Evolutionary conservation across 2,329 filamentous ascomycete species (phyloP).

Genomic region (Epichloe uncinata): DNA sequence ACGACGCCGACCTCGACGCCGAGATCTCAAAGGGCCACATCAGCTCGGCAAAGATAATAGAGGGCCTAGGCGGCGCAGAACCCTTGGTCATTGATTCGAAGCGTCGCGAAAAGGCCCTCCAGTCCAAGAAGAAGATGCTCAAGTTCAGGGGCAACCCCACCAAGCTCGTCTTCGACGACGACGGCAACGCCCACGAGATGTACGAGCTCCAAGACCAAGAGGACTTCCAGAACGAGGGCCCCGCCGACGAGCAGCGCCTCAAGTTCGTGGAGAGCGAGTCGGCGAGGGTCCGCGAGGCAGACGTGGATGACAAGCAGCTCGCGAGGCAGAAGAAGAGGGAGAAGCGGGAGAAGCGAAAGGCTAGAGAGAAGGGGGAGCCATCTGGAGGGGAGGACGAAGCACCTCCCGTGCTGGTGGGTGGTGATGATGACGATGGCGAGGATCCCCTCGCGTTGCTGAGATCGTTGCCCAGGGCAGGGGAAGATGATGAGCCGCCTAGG

Average conservation of each 20-base stretch:
- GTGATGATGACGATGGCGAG: conserved; percentile 27
- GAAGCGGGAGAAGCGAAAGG: conserved; percentile 63
- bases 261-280: conserved; percentile 68
- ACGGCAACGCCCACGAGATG: conserved; percentile 69
- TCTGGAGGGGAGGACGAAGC: conserved; percentile 14
- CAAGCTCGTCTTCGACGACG: conserved; percentile 85
- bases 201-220: conserved; percentile 85
- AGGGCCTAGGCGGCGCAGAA: conserved; percentile 54
- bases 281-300: conserved; percentile 57
- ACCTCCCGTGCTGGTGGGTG: conserved; percentile 22
- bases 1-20: conserved; percentile 49
- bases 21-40: conserved; percentile 31
- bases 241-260: conserved; percentile 61
- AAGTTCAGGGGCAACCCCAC: conserved; percentile 79
- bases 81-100: conserved; percentile 84
- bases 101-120: conserved; percentile 86
- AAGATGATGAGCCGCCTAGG: conserved; percentile 25
- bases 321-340: conserved; percentile 67
- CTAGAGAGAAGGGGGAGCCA: conserved; percentile 35
- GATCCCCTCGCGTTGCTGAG: conserved; percentile 45
- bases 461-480: conserved; percentile 36
- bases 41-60: conserved; percentile 43
- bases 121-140: conserved; percentile 85
- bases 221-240: conserved; percentile 61
- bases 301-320: conserved; percentile 69